Percentiles rank a stretch among this genome's conserved stretches.
phyloP scores from a whole-genome alignment of 139 green algal genomes.

The Chlamydomonas sphaeroides region DNA sequence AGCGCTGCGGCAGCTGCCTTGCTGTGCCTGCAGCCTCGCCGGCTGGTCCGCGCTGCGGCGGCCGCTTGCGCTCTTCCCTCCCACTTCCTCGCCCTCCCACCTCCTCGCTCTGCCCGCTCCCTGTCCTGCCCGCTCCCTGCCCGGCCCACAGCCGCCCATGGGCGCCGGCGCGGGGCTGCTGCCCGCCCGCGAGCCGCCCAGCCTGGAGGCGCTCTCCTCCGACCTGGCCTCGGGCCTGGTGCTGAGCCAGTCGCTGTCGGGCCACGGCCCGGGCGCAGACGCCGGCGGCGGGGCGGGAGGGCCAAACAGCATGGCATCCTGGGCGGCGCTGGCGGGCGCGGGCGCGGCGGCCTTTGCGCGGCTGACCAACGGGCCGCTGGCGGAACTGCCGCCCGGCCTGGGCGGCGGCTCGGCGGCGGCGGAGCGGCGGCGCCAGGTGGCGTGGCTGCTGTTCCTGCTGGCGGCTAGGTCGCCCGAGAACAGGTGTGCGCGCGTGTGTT shows the following conservation, averaged over 20 bases:
- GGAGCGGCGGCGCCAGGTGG: constrained; percentile 49
- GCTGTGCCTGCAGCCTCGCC: too few species aligned
- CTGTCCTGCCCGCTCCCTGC: too few species aligned
- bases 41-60: too few species aligned
- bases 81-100: too few species aligned
- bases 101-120: too few species aligned
- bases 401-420: neutral
- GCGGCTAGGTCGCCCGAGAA: constrained; percentile 35
- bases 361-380: constrained; percentile 8
- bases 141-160: too few species aligned
- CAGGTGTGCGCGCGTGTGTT: too few species aligned
- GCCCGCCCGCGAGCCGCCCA: neutral
- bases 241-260: neutral
- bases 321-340: constrained; percentile 38
- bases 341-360: constrained; percentile 42
- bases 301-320: constrained; percentile 5
- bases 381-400: neutral
- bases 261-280: neutral
- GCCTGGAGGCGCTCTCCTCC: neutral
- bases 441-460: constrained; percentile 65
- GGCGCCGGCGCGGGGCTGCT: too few species aligned
- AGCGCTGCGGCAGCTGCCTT: too few species aligned
- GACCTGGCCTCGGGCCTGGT: constrained; percentile 9
- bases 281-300: neutral
- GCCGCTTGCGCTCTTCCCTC: too few species aligned